Base-by-base conservation (phyloP, 192 early-diverging fungal species). In the Rhizophagus sp. region DNA sequence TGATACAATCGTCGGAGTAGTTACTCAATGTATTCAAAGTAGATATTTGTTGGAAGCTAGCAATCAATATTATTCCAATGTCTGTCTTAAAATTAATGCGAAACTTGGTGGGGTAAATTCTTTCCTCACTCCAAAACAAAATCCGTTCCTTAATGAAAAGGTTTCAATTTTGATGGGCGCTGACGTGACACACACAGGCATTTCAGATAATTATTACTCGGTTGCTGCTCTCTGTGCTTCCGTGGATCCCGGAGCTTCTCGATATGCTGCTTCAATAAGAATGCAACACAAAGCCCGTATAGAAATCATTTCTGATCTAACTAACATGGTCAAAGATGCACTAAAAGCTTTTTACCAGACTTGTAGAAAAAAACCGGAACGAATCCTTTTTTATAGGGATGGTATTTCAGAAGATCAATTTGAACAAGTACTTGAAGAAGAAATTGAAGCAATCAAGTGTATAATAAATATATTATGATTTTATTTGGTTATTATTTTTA, bases 361-460 rank as follows among this genome's bases (percentile, higher is more conserved):
- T 5, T 57, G 52, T n/a, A 4, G 52, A 57, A 57, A 19, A 7
- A 57, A 19, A 3, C 52, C 17, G 0, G 52, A 57, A 6, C 0
- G 52, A 19, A 94, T 97, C 52, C 22, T 97, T 12, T 92, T 96
- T 80, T 97, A 95, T 81, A 93, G 96, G 78, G 94, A 97, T 81
- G 95, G 95, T n/a, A 91, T 97, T 19, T 94, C 94, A 9, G 96
- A 98, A 67, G 89, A 92, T 10, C 94, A 97, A 84, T 96, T 96
- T 76, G 70, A 74, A 12, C 86, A 92, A 69, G 92, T 97, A 0
- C 79, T 94, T 33, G 83, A 90, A n/a, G 85, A 72, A 27, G 97
- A 98, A 81, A 83, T 97, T 4, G 86, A 88, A 9, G 92, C 90
- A 22, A 79, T 94, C 50, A 82, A 87, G 24, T 66, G 82, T 68